Percentiles rank a stretch among this genome's conserved stretches.
These are phyloP conservation scores for Candida tibetensis DNA, from an alignment of 805 yeast genomes.

Conservation along the genomic window DNA sequence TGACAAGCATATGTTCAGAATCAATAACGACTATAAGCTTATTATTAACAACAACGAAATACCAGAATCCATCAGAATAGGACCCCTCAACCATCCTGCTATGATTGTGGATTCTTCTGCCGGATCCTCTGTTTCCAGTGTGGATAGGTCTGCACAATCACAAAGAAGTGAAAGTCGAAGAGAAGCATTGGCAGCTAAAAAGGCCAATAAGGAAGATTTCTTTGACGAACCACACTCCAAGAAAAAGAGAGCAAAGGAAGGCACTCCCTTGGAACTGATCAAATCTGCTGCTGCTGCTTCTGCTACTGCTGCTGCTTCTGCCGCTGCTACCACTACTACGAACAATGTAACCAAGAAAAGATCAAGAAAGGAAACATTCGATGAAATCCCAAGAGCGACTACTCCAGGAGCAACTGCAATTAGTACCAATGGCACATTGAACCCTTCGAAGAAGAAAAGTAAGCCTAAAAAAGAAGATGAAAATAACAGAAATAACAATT, in stretches of 20 bases:
- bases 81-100: constrained; percentile 89
- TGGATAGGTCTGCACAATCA: constrained; percentile 60
- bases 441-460: constrained; percentile 14
- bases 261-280: constrained; percentile 20
- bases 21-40: constrained; percentile 77
- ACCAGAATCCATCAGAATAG: constrained; percentile 73
- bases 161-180: constrained; percentile 82
- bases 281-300: background rate
- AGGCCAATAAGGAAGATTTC: constrained; percentile 49
- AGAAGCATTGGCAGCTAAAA: constrained; percentile 89
- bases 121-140: constrained; percentile 30
- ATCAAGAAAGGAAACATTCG: constrained; percentile 11
- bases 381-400: constrained; percentile 7
- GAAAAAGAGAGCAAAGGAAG: constrained; percentile 16
- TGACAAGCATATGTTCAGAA: constrained; percentile 61
- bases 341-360: constrained; percentile 12
- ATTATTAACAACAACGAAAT: constrained; percentile 73
- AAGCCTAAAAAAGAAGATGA: constrained; percentile 15
- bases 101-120: constrained; percentile 58
- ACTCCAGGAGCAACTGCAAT: constrained; percentile 3
- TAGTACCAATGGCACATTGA: background rate
- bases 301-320: constrained; percentile 2
- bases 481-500: constrained; percentile 1
- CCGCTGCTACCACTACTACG: constrained; percentile 4
- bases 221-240: constrained; percentile 20